Evolutionary conservation across 345 rosid genomes (phyloP), one percentile per base, ranked within the genome.

Genomic region (Gynandropsis gynandra): DNA sequence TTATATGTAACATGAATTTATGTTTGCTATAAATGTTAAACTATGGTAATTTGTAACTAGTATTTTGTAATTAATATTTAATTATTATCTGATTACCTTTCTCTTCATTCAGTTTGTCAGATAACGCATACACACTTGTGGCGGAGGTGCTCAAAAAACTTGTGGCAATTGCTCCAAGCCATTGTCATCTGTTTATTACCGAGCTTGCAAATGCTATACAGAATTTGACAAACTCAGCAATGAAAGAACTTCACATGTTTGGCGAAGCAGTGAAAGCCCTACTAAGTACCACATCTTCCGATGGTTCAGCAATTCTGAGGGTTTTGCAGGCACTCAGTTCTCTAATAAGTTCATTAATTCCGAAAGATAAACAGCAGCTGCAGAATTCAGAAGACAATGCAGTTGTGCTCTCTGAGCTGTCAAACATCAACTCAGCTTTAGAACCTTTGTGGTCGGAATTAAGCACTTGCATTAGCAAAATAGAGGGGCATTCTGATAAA

Each of bases 391-490:
- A 73, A 66, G 87, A 80, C 58, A 69, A 71, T 44, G 58, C 69
- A 49, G 76, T 76, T 56, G 72, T 92, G 65, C 82, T 87, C 51
- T 70, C 83, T 67, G 83, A 61, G 56, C 75, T 87, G 20, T 61
- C 65, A 45, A 83, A 74, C 51, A 90, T 90, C 47, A 80, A 82
- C 72, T 65, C 65, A 17, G 79, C 85, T 53, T 72, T 90, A 61
- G 98, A 90, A 58, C 98, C 98, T 43, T 69, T 90, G 71, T 90
- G 98, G 98, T 42, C 72, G 55, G 89, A 87, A 70, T 68, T 90
- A 34, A 90, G 98, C 73, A 43, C 60, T 64, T 87, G 98, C 76
- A 90, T 90, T 65, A 77, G 87, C 79, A 90, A 84, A 70, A 80
- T 90, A 42, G 98, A 90, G 81, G 76, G 72, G 68, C 82, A 59